Evolutionary conservation across 2,329 filamentous ascomycete species (phyloP), one percentile per base, ranked within the genome.

Genomic region (Stemphylium vesicarium): DNA sequence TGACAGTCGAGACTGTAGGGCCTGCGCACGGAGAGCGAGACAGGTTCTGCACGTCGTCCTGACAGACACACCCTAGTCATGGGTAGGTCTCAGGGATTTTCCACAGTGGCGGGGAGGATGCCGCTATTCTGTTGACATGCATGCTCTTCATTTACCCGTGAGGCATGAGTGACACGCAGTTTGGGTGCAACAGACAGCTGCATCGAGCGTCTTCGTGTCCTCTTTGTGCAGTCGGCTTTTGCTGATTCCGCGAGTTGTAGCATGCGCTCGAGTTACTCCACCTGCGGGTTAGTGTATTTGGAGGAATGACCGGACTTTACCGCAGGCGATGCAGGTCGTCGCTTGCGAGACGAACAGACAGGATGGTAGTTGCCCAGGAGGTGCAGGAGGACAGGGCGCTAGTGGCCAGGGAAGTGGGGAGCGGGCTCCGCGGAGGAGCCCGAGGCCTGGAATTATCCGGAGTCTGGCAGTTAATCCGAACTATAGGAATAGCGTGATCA

Each of bases 361-460:
- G 46, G 26, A 39, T 47, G 33, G 37, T 40, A 18, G 46, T 49
- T n/a, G 29, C 9, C 20, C 22, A 15, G 35, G 33, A n/a, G 35
- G 26, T 16, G 46, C 11, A 22, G 12, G 26, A 45, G 35, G 18
- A 26, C 22, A 16, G 39, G 29, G 33, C 51, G 51, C 45, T 54
- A 50, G 18, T 26, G 37, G 26, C 31, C 16, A 36, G 38, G 47
- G 26, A 35, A 47, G 32, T 18, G 24, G 33, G 20, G 33, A 24
- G 45, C 45, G 51, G 51, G 20, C 32, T 32, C 45, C 51, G 46
- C 39, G 46, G 46, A 40, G 16, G 12, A 11, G 36, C 29, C n/a
- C 45, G 26, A 26, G 18, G 45, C 46, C 18, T 50, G 12, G 20
- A 39, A 54, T 54, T 43, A 54, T 43, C 51, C 45, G 51, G 32